Evolutionary conservation across 352 stramenopile species (phyloP).

Genomic region (Pythium phragmitis): DNA sequence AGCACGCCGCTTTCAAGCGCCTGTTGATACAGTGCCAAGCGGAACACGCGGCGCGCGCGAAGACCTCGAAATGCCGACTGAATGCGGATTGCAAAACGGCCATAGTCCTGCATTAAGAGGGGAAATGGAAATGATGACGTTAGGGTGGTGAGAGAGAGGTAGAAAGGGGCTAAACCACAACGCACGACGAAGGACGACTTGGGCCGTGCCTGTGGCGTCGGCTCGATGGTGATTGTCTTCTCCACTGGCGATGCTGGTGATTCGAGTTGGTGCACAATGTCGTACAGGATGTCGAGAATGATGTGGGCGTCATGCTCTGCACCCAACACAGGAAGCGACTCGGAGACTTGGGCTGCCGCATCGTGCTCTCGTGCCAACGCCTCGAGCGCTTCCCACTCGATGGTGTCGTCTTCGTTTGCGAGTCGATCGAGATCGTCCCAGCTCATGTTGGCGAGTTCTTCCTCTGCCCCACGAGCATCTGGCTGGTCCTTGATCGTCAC

Average conservation of each 20-base stretch:
- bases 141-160: background rate
- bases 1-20: constrained; percentile 61
- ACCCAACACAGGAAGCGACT: no score
- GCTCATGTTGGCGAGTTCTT: background rate
- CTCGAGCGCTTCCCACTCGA: constrained; percentile 1
- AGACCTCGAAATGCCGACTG: constrained; percentile 62
- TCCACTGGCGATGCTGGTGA: background rate
- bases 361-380: background rate
- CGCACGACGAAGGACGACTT: constrained; percentile 9
- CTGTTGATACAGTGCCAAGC: constrained; percentile 62
- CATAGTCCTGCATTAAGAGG: constrained; percentile 10
- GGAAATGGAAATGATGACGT: constrained; percentile 5
- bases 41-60: constrained; percentile 47
- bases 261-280: constrained; percentile 18
- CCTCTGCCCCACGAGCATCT: background rate
- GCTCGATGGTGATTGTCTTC: constrained; percentile 10
- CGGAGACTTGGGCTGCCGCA: background rate
- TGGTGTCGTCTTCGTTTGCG: background rate
- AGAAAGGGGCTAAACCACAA: background rate
- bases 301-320: constrained; percentile 1
- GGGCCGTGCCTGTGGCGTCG: background rate
- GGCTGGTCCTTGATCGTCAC: no score
- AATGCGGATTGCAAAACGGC: constrained; percentile 36
- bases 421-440: constrained; percentile 6
- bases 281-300: constrained; percentile 12